phyloP scores from a whole-genome alignment of 164 flowering plant genomes.

The Amborella trichopoda region DNA sequence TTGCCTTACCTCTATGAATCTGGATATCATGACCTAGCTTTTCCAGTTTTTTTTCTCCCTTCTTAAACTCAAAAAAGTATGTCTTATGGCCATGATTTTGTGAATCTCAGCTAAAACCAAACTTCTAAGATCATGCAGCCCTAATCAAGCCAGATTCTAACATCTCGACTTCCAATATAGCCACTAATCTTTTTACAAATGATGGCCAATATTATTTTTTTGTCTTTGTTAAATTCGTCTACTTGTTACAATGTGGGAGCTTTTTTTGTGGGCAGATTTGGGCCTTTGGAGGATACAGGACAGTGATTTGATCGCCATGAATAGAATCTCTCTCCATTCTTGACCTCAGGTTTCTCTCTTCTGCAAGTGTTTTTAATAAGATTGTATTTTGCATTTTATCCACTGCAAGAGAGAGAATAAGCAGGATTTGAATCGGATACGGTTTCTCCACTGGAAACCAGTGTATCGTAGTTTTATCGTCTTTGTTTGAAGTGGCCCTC shows the following conservation, averaged over 20 bases:
- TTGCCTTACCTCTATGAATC: background rate
- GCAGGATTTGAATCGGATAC: too few species aligned
- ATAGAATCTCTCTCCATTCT: too few species aligned
- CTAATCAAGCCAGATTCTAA: background rate
- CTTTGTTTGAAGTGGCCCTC: too few species aligned
- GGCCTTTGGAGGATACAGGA: conserved; percentile 90
- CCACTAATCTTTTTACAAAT: background rate
- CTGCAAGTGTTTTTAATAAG: too few species aligned
- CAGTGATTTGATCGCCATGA: conserved; percentile 40
- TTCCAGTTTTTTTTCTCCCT: background rate
- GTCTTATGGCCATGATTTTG: background rate
- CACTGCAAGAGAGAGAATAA: too few species aligned
- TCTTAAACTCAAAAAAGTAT: background rate
- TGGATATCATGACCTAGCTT: background rate
- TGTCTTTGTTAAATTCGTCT: background rate
- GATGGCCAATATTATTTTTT: background rate
- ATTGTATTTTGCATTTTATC: too few species aligned
- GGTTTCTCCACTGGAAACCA: too few species aligned
- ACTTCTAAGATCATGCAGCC: too few species aligned
- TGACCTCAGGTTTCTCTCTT: too few species aligned
- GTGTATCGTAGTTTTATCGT: too few species aligned
- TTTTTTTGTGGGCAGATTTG: conserved; percentile 54
- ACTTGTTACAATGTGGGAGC: background rate
- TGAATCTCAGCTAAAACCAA: background rate
- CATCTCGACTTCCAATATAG: background rate